Evolutionary conservation across 805 yeast species (phyloP), one percentile per base, ranked within the genome.

Genomic region (Barnettozyma populi): DNA sequence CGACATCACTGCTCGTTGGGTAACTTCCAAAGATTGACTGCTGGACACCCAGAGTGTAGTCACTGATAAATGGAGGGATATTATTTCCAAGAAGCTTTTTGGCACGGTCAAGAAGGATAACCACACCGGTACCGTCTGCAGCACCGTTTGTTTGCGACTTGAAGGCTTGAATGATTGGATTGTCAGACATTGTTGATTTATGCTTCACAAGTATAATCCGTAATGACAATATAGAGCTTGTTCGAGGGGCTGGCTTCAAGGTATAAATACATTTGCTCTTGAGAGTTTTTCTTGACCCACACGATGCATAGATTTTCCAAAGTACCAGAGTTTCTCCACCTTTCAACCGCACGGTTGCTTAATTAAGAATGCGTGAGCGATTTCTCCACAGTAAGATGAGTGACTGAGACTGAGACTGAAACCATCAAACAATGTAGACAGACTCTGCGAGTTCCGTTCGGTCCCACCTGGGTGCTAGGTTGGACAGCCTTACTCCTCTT

Each of bases 11-110:
- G 20, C 40, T 40, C 23, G 57, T 56, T 3, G 89, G 87, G 57
- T 82, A 85, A 7, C 78, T 78, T 9, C 90, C 90, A 65, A 82
- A 83, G 37, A 81, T 61, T 7, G 78, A 66, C 45, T 68, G 72
- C 57, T 79, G 83, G 29, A 60, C 51, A 5, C 59, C 63, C 36
- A 70, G 48, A 11, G 70, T 71, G 44, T 67, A 70, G 2, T 64
- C 59, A 6, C 67, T 49, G 45, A 80, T 61, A 4, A 53, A 57
- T 4, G 39, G 47, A 2, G 86, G 85, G 25, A 78, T 65, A 0
- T 50, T 42, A 7, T 50, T 50, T 2, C 74, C 74, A n/a, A 71
- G 50, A 31, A 68, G 48, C 7, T 64, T 62, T 52, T 70, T 70
- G 4, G 71, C 57, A 10, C 59, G 43, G 1, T 53, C 59, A 10